These are phyloP conservation scores for Rhodotorula sp. DNA, from an alignment of 1,284 basidiomycete species.

Conservation along the genomic window DNA sequence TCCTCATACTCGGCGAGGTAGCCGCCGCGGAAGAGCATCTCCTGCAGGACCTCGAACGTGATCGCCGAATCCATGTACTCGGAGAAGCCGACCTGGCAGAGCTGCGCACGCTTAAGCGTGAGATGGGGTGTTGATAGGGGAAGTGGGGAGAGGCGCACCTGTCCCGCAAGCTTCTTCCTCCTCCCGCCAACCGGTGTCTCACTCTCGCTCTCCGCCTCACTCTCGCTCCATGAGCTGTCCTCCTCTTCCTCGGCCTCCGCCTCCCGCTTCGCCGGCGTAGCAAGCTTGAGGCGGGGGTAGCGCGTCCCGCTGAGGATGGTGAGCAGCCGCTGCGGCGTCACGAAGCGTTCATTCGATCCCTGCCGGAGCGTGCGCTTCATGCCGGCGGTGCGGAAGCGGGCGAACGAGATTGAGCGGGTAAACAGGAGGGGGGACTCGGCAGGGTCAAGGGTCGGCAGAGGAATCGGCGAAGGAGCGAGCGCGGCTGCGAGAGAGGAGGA, in stretches of 20 bases:
- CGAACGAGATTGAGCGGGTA: slow-evolving; percentile 80
- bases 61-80: slow-evolving; percentile 94
- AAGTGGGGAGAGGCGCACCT: neutral
- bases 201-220: slow-evolving; percentile 3
- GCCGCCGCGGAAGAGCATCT: slow-evolving; percentile 77
- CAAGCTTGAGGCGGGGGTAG: slow-evolving; percentile 22
- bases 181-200: neutral
- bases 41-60: slow-evolving; percentile 74
- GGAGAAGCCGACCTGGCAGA: slow-evolving; percentile 71
- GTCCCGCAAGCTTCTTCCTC: slow-evolving; percentile 1
- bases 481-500: neutral
- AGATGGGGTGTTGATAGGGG: neutral
- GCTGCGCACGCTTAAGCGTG: neutral
- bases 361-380: slow-evolving; percentile 90
- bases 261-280: neutral
- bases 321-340: slow-evolving; percentile 78
- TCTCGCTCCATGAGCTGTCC: slow-evolving; percentile 59
- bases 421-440: slow-evolving; percentile 51
- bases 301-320: slow-evolving; percentile 42
- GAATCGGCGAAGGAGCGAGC: neutral
- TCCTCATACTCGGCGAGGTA: slow-evolving; percentile 42
- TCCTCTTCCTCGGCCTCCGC: slow-evolving; percentile 23
- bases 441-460: slow-evolving; percentile 25
- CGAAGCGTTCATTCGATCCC: slow-evolving; percentile 84
- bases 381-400: slow-evolving; percentile 90